phyloP scores from a whole-genome alignment of 1,284 basidiomycete species.

The Anthracocystis walkeri region DNA sequence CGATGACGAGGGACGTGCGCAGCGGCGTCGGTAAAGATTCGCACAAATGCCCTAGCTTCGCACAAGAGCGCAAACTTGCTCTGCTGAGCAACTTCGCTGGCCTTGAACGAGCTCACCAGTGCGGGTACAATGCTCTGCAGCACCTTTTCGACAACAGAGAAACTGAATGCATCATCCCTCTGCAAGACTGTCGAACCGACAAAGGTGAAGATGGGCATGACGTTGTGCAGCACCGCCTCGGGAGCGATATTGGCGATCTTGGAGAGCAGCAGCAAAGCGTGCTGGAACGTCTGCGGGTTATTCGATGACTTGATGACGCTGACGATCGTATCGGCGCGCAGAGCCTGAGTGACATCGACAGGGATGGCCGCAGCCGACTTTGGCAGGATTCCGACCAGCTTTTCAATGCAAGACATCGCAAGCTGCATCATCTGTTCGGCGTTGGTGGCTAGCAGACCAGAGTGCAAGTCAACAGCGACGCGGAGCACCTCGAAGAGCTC shows the following conservation, averaged over 20 bases:
- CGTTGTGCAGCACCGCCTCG: conserved; percentile 89
- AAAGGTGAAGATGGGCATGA: conserved; percentile 99
- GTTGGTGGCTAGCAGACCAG: conserved; percentile 74
- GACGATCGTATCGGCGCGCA: conserved; percentile 64
- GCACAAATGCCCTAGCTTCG: conserved; percentile 75
- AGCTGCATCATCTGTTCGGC: conserved; percentile 88
- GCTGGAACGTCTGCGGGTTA: conserved; percentile 94
- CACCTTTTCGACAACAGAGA: conserved; percentile 94
- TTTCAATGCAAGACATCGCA: conserved; percentile 79
- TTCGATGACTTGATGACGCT: conserved; percentile 73
- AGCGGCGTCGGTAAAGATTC: conserved; percentile 88
- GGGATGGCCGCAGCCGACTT: conserved; percentile 36
- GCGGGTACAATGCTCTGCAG: conserved; percentile 93
- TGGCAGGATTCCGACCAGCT: conserved; percentile 74
- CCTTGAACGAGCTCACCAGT: conserved; percentile 74
- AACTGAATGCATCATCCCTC: conserved; percentile 93
- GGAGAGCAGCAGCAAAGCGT: conserved; percentile 89
- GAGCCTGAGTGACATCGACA: conserved; percentile 51
- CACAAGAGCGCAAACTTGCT: conserved; percentile 53
- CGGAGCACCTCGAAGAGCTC: conserved; percentile 81
- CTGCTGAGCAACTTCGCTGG: conserved; percentile 51
- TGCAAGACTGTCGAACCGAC: conserved; percentile 97
- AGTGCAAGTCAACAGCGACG: conserved; percentile 75
- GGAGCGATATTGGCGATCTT: conserved; percentile 85
- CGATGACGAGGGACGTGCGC: conserved; percentile 88